These are phyloP conservation scores for Lepidium campestre DNA, from an alignment of 441 rosid genomes.

Conservation along the genomic window DNA sequence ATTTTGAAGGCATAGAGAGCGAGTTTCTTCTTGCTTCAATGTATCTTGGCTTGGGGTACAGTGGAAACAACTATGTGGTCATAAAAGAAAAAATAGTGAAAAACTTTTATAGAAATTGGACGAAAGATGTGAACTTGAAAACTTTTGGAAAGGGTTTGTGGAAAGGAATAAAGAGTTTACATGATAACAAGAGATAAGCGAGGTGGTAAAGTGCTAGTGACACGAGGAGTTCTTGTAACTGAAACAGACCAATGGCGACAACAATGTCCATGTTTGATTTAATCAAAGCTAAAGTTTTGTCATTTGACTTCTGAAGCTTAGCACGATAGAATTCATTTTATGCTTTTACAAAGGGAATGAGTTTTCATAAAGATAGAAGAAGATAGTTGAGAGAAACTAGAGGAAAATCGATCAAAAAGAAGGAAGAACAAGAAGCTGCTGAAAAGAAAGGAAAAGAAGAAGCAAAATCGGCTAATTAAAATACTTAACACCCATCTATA, in stretches of 20 bases:
- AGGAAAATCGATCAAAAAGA: too few relatives aligned
- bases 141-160: not conserved
- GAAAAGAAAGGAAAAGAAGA: too few relatives aligned
- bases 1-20: conserved; percentile 7
- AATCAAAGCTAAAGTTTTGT: conserved; percentile 72
- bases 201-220: conserved; percentile 78
- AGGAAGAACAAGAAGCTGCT: too few relatives aligned
- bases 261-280: conserved; percentile 81
- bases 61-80: conserved; percentile 65
- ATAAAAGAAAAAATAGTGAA: not conserved
- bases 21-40: conserved; percentile 37
- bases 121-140: not conserved
- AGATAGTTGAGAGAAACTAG: not conserved
- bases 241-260: conserved; percentile 88
- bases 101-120: not conserved
- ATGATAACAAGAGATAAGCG: conserved; percentile 97
- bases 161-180: conserved; percentile 28
- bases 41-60: conserved; percentile 65
- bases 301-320: conserved; percentile 79
- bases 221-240: conserved; percentile 90
- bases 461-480: too few relatives aligned
- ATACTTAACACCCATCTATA: too few relatives aligned
- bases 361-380: not conserved
- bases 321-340: conserved; percentile 72
- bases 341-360: not conserved